Evolutionary conservation across 2,329 filamentous ascomycete genomes (phyloP), one percentile per base, ranked within the genome.

Genomic region (Pseudopithomyces maydicus): DNA sequence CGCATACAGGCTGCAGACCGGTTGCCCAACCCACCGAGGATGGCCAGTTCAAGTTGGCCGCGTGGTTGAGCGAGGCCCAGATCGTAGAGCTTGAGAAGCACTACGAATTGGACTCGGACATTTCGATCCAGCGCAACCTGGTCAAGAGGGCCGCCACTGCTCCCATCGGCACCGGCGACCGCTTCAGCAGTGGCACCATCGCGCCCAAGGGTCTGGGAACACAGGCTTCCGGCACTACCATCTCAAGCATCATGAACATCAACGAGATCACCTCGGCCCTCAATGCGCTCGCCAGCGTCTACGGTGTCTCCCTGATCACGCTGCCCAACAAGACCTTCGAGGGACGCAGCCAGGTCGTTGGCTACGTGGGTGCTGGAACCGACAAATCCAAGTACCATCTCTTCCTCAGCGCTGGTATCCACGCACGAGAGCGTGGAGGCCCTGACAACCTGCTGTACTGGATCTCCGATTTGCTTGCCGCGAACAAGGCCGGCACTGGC

Each of bases 371-470:
- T 20, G 77, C 77, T 17, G 75, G 76, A 20, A 74, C 72, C n/a
- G 74, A 77, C 61, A 76, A 76, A 49, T 71, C 74, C 36, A 71
- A 71, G 5, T 81, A 82, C 63, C 77, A 78, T 35, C 78, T 84
- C 26, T 84, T 83, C 65, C 72, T 87, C 55, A 81, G 81, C 56
- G 80, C 80, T 41, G 82, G 77, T 23, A 80, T 86, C 45, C 85
- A 87, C 63, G 82, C 84, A 8, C 82, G 85, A 22, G 85, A 87
- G 71, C 81, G 85, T 10, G 84, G 84, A 23, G 82, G 80, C 0
- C 79, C 84, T 0, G 85, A 87, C 65, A 78, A 82, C 56, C 74
- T 86, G 14, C 70, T 87, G 42, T 85, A 85, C 76, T 86, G 85
- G 73, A 75, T 86, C 29, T 75, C 82, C 0, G 85, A 87, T 65